Percentiles rank a stretch among this genome's conserved stretches.
These are phyloP conservation scores for Cardamine resedifolia DNA, from an alignment of 345 rosid species.

Conservation along the genomic window DNA sequence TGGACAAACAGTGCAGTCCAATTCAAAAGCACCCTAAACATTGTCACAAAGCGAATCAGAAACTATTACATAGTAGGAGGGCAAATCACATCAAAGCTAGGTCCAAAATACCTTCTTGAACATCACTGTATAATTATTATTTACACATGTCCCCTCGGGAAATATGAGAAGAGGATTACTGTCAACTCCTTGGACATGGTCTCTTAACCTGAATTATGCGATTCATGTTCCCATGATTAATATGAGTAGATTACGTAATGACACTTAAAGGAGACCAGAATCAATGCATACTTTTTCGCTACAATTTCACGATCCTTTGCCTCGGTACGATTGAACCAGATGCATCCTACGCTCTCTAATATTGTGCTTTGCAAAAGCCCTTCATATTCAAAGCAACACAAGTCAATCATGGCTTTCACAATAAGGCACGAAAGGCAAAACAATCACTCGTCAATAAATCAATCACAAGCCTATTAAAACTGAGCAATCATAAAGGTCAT, in stretches of 20 bases:
- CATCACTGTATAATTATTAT: slow-evolving; percentile 96
- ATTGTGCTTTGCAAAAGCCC: slow-evolving; percentile 95
- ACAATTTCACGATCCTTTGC: slow-evolving; percentile 97
- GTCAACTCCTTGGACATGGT: slow-evolving; percentile 85
- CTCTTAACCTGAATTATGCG: slow-evolving; percentile 69
- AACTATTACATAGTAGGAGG: neutral
- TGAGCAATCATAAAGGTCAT: slow-evolving; percentile 2
- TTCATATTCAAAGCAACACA: slow-evolving; percentile 41
- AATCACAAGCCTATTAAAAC: neutral
- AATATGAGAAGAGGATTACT: slow-evolving; percentile 97
- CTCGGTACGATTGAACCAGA: slow-evolving; percentile 97
- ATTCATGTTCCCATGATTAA: slow-evolving; percentile 29
- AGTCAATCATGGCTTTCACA: slow-evolving; percentile 21
- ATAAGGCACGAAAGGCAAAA: slow-evolving; percentile 1
- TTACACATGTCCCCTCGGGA: slow-evolving; percentile 98
- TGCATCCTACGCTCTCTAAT: slow-evolving; percentile 93
- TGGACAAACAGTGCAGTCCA: slow-evolving; percentile 94
- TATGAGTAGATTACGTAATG: neutral
- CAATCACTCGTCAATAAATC: neutral
- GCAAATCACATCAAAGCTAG: neutral
- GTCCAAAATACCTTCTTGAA: slow-evolving; percentile 77
- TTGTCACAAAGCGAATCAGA: slow-evolving; percentile 34
- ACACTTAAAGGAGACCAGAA: neutral
- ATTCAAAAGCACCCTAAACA: slow-evolving; percentile 93
- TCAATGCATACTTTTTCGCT: slow-evolving; percentile 70